These are phyloP conservation scores for Beta lomatogona DNA, from an alignment of 179 eudicot genomes.

Conservation along the genomic window DNA sequence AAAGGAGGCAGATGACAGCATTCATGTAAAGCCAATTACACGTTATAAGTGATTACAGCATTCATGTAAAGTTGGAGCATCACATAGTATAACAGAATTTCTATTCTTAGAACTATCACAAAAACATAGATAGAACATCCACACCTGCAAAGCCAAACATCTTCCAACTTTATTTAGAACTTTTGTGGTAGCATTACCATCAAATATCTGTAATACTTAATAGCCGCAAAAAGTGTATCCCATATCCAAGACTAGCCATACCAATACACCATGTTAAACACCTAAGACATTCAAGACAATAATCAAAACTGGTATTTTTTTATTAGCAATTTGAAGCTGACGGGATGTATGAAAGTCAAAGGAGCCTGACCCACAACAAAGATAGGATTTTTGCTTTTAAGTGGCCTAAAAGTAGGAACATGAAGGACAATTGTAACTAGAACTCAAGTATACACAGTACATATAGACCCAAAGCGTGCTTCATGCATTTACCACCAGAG, in stretches of 20 bases:
- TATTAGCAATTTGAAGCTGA: background rate
- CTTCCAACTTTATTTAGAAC: background rate
- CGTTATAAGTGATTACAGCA: background rate
- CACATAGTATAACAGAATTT: background rate
- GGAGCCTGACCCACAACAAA: background rate
- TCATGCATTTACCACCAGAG: background rate
- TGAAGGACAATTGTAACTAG: background rate
- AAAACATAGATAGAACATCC: background rate
- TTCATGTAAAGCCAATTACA: background rate
- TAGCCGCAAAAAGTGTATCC: background rate
- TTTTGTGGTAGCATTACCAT: background rate
- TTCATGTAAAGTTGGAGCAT: constrained; percentile 1
- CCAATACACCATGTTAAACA: background rate
- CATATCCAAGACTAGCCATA: background rate
- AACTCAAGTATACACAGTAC: background rate
- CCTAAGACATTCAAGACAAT: background rate
- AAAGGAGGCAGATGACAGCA: background rate
- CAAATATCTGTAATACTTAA: background rate
- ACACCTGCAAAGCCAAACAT: background rate
- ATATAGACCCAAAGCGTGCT: background rate
- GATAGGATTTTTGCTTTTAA: background rate
- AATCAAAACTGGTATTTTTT: background rate
- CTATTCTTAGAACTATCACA: background rate
- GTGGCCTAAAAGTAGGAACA: background rate
- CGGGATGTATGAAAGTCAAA: background rate